These are phyloP conservation scores for Talaromyces amestolkiae DNA, from an alignment of 2,329 filamentous ascomycete species.

Conservation along the genomic window DNA sequence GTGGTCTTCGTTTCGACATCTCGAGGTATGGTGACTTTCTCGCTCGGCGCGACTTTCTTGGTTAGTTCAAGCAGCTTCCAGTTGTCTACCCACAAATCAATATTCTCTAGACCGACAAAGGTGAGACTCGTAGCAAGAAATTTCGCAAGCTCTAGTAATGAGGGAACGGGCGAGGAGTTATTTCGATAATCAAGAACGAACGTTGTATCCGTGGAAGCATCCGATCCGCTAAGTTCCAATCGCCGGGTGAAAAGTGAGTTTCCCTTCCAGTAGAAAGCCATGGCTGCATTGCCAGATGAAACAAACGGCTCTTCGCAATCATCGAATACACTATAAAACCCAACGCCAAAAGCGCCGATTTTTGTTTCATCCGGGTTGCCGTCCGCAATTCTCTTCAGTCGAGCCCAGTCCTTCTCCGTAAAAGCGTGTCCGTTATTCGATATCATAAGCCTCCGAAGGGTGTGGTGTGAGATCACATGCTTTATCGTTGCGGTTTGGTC, in stretches of 20 bases:
- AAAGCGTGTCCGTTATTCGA: slow-evolving; percentile 91
- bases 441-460: slow-evolving; percentile 80
- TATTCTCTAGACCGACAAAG: slow-evolving; percentile 82
- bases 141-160: slow-evolving; percentile 80
- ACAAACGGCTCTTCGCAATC: slow-evolving; percentile 98
- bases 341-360: slow-evolving; percentile 96
- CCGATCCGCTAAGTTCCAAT: slow-evolving; percentile 66
- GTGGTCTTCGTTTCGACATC: slow-evolving; percentile 79
- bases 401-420: slow-evolving; percentile 84
- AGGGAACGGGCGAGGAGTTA: slow-evolving; percentile 78
- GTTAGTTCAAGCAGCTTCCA: slow-evolving; percentile 73
- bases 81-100: slow-evolving; percentile 89
- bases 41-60: slow-evolving; percentile 81
- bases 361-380: slow-evolving; percentile 99
- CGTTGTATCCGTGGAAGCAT: slow-evolving; percentile 71
- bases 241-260: slow-evolving; percentile 93
- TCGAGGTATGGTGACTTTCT: slow-evolving; percentile 68
- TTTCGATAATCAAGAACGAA: slow-evolving; percentile 95
- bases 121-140: slow-evolving; percentile 94
- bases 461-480: slow-evolving; percentile 81
- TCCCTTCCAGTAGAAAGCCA: slow-evolving; percentile 99
- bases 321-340: slow-evolving; percentile 97
- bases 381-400: slow-evolving; percentile 95
- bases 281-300: slow-evolving; percentile 84
- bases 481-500: slow-evolving; percentile 72